phyloP scores from a whole-genome alignment of 2,329 filamentous ascomycete genomes.

The Fusarium sp. region DNA sequence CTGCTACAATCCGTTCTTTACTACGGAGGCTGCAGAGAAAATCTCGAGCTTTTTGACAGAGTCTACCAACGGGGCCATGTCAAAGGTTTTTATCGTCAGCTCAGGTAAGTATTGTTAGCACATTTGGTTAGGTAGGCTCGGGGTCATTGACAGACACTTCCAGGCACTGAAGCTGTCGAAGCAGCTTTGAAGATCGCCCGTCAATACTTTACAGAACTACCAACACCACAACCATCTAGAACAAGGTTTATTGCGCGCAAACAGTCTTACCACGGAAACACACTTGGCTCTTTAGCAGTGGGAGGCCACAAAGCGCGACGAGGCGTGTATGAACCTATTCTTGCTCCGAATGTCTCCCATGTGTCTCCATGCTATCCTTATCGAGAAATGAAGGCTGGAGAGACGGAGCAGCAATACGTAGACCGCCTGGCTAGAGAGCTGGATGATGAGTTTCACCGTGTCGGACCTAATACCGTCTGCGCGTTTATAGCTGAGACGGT shows the following conservation, averaged over 20 bases:
- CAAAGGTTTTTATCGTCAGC: conserved; percentile 35
- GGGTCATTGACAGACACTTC: background rate
- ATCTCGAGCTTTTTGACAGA: conserved; percentile 30
- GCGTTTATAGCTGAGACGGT: conserved; percentile 44
- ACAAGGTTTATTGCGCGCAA: conserved; percentile 36
- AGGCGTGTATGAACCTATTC: conserved; percentile 48
- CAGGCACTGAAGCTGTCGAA: conserved; percentile 45
- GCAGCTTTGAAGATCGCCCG: conserved; percentile 43
- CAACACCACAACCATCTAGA: conserved; percentile 27
- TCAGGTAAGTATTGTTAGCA: conserved; percentile 8
- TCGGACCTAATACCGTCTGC: conserved; percentile 39
- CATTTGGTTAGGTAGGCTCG: too few species aligned
- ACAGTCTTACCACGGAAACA: conserved; percentile 44
- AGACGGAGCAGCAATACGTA: conserved; percentile 47
- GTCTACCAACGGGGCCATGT: conserved; percentile 29
- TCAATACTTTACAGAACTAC: conserved; percentile 41
- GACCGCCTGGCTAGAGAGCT: conserved; percentile 32
- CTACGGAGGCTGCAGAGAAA: conserved; percentile 28
- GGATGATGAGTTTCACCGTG: conserved; percentile 34
- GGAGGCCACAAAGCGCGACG: conserved; percentile 44
- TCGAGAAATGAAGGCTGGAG: conserved; percentile 42
- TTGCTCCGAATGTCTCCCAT: conserved; percentile 47
- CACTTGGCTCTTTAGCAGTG: conserved; percentile 19
- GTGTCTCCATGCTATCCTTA: conserved; percentile 50
- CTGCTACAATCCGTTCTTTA: conserved; percentile 38